Evolutionary conservation across 176 grass and related monocot species (phyloP), one percentile per base, ranked within the genome.

Genomic region (Poa pratensis): DNA sequence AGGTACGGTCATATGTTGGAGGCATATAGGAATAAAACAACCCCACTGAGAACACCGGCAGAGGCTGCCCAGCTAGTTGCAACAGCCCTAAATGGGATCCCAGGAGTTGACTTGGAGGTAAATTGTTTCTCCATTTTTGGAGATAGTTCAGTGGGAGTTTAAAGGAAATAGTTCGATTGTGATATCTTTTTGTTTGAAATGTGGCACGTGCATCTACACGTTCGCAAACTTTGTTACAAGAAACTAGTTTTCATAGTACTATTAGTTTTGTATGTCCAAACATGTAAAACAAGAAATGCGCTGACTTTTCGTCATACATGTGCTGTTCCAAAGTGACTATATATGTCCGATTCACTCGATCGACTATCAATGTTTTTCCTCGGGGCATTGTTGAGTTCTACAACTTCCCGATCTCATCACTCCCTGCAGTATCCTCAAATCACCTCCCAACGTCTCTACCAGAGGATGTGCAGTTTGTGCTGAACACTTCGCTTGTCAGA

Each of bases 381-480:
- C 68, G 88, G 91, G 85, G 79, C 72, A 6, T 90, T 49, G 61
- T 93, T 49, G 42, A 51, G 37, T 93, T 86, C 65, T 83, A 90
- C 54, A 81, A 71, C 40, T 77, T 88, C 51, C 88, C 79, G 1
- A 62, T 77, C 32, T 7, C 86, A 70, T 61, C 42, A 50, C 9
- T 13, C 61, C 13, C 30, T 8, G 19, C 37, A 50, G 59, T 26
- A 76, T 71, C 51, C 51, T 49, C 79, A 34, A 15, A 28, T 3
- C 19, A 83, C 43, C 74, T 27, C 24, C 42, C 6, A 24, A 18
- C 45, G 6, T 18, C 71, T 28, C 71, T 74, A 50, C 71, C 71
- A 51, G 71, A 49, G 24, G 71, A 23, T 0, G 71, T 74, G 42
- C 45, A 74, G 24, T 74, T 74, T 50, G 45, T 74, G 14, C 23